phyloP scores from a whole-genome alignment of 2,329 filamentous ascomycete species.

The Paraphaeosphaeria minitans region DNA sequence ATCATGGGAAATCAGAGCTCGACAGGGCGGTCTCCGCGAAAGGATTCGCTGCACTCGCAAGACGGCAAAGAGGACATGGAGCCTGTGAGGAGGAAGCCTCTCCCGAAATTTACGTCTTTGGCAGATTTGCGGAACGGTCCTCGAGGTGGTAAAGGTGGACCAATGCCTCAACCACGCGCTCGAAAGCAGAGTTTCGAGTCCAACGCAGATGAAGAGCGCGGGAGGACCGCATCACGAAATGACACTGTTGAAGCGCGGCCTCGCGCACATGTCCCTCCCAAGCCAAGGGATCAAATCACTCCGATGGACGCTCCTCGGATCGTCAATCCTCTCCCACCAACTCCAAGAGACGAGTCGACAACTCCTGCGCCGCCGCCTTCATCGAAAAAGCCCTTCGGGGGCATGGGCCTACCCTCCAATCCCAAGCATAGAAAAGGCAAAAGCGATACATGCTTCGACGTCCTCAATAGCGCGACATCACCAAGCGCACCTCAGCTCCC shows the following conservation, averaged over 20 bases:
- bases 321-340: conserved; percentile 34
- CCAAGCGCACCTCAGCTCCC: conserved; percentile 24
- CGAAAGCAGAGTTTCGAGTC: conserved; percentile 20
- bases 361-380: conserved; percentile 19
- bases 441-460: conserved; percentile 45
- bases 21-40: conserved; percentile 27
- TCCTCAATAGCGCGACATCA: conserved; percentile 34
- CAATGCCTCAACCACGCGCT: conserved; percentile 27
- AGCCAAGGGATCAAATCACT: conserved; percentile 9
- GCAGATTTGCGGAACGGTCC: conserved; percentile 36
- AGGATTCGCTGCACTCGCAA: conserved; percentile 37
- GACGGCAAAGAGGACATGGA: conserved; percentile 17
- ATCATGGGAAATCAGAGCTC: conserved; percentile 31
- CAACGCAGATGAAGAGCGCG: background rate
- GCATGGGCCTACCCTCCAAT: conserved; percentile 36
- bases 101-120: conserved; percentile 37
- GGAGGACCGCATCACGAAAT: background rate
- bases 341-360: conserved; percentile 32
- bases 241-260: background rate
- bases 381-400: conserved; percentile 31
- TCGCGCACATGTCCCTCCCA: conserved; percentile 8
- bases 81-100: conserved; percentile 34
- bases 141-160: conserved; percentile 34
- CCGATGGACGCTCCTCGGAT: conserved; percentile 8
- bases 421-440: conserved; percentile 42